phyloP scores from a whole-genome alignment of 306 rosid species.

The Vigna mungo region DNA sequence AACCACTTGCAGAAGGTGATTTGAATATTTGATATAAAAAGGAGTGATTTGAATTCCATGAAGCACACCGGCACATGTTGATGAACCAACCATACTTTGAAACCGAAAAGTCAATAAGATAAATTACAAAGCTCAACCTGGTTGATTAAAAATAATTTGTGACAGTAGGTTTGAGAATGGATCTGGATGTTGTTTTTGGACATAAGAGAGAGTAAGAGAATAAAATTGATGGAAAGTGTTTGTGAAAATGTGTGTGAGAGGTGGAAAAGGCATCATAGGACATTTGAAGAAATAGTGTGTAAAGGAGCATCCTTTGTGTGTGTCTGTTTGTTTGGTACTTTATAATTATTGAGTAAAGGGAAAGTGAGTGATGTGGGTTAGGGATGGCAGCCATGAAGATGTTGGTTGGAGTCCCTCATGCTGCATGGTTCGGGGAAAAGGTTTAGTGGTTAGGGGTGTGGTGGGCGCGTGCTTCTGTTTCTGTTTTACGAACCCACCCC shows the following conservation, averaged over 20 bases:
- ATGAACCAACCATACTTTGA: no score
- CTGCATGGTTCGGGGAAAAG: constrained; percentile 43
- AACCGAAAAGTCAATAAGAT: no score
- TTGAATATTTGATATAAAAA: no score
- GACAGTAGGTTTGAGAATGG: no score
- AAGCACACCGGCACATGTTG: no score
- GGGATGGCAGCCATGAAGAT: constrained; percentile 53
- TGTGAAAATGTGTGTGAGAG: background rate
- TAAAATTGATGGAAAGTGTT: no score
- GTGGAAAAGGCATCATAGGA: constrained; percentile 20
- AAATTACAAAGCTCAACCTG: no score
- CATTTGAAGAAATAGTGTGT: constrained; percentile 26
- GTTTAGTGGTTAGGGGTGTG: constrained; percentile 43
- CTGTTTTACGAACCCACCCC: constrained; percentile 7
- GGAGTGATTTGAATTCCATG: no score
- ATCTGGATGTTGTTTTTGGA: no score
- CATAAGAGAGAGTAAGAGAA: no score
- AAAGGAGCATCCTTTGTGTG: constrained; percentile 33
- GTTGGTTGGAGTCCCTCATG: constrained; percentile 54
- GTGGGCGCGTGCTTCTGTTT: constrained; percentile 48
- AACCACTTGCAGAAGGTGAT: no score
- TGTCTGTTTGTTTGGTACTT: constrained; percentile 38
- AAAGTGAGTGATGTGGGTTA: constrained; percentile 46
- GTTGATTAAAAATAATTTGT: no score
- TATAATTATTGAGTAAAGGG: constrained; percentile 25